Evolutionary conservation across 2,329 filamentous ascomycete species (phyloP).

Genomic region (Aspergillus vadensis): DNA sequence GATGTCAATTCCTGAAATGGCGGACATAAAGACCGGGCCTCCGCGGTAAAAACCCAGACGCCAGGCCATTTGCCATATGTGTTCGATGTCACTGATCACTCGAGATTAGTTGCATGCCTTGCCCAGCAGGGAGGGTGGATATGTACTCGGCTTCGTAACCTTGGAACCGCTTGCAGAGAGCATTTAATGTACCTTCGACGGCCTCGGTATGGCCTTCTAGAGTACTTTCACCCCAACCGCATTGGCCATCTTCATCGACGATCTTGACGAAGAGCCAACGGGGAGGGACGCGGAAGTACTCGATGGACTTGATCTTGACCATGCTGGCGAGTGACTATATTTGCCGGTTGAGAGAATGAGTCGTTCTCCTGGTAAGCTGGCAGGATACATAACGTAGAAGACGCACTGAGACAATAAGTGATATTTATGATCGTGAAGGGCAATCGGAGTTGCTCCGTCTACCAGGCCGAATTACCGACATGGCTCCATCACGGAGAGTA

Average conservation of each 20-base stretch:
- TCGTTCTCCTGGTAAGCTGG: background rate
- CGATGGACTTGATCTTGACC: conserved; percentile 66
- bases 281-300: conserved; percentile 74
- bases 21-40: conserved; percentile 78
- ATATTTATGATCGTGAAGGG: background rate
- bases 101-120: background rate
- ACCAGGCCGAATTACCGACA: conserved; percentile 14
- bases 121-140: background rate
- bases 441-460: conserved; percentile 16
- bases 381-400: background rate
- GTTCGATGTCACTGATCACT: conserved; percentile 67
- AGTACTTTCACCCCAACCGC: conserved; percentile 74
- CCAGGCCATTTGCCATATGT: conserved; percentile 76
- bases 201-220: conserved; percentile 73
- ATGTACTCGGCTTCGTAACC: conserved; percentile 70
- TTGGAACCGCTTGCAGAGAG: conserved; percentile 62
- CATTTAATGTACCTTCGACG: conserved; percentile 72
- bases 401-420: background rate
- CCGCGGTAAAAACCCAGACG: conserved; percentile 74
- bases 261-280: conserved; percentile 80
- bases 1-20: conserved; percentile 75
- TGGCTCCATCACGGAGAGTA: background rate
- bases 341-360: background rate
- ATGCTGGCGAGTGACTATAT: conserved; percentile 40
- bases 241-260: conserved; percentile 63